A percentile compares a stretch with the other conserved stretches of the same genome.
Conservation (phyloP, 108 stramenopile species). For the Pseudonitzschia multiseries region DNA sequence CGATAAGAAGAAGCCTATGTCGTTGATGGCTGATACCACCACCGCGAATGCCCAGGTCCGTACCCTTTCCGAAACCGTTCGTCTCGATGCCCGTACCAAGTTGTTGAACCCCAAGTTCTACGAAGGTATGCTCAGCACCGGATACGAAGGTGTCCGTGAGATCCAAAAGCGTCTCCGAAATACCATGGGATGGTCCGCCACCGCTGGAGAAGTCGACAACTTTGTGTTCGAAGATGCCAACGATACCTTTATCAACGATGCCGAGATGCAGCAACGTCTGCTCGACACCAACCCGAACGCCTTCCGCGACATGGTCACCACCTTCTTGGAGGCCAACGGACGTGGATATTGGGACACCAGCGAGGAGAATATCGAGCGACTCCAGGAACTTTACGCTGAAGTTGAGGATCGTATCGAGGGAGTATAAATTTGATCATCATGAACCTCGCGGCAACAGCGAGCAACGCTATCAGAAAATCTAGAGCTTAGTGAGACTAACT, state of each 20-base stretch:
- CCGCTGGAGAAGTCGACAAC: slow-evolving; percentile 97
- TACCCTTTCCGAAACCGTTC: slow-evolving; percentile 91
- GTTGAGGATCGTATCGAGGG: slow-evolving; percentile 97
- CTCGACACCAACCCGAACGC: slow-evolving; percentile 95
- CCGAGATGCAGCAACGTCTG: slow-evolving; percentile 92
- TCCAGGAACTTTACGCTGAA: slow-evolving; percentile 96
- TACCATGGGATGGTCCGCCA: slow-evolving; percentile 98
- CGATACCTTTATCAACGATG: slow-evolving; percentile 92
- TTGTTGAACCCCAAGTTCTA: slow-evolving; percentile 98
- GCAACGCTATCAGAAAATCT: slow-evolving; percentile 11
- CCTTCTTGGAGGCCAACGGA: slow-evolving; percentile 96
- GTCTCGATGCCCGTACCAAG: slow-evolving; percentile 96
- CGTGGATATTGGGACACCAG: slow-evolving; percentile 94
- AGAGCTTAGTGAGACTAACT: not conserved
- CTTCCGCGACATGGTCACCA: slow-evolving; percentile 96
- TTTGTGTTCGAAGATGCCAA: slow-evolving; percentile 98
- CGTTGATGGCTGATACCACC: slow-evolving; percentile 96
- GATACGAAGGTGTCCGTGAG: slow-evolving; percentile 96
- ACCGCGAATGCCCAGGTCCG: slow-evolving; percentile 97
- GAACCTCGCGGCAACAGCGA: not conserved
- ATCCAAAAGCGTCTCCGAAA: slow-evolving; percentile 97
- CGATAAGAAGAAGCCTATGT: slow-evolving; percentile 95
- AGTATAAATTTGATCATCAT: slow-evolving; percentile 54
- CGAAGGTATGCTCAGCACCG: slow-evolving; percentile 96
- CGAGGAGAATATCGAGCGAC: slow-evolving; percentile 93